Percentiles rank a stretch among this genome's conserved stretches.
These are phyloP conservation scores for Colletotrichum incanum DNA, from an alignment of 2,329 filamentous ascomycete species.

Conservation along the genomic window DNA sequence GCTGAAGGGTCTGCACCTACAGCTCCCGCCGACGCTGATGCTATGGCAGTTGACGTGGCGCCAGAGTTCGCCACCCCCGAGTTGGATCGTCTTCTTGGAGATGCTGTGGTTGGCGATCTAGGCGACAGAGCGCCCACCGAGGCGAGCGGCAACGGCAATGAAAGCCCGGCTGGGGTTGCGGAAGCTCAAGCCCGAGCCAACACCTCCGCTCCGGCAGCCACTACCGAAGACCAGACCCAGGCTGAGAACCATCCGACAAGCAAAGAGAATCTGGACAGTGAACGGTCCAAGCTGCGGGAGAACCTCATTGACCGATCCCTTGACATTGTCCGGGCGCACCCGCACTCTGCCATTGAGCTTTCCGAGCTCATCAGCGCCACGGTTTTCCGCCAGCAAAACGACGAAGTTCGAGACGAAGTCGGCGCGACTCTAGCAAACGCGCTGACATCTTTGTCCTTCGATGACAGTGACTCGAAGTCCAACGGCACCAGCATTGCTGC, in stretches of 20 bases:
- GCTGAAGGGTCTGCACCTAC: constrained; percentile 44
- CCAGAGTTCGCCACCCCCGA: constrained; percentile 46
- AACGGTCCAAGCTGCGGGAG: constrained; percentile 79
- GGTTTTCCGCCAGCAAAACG: constrained; percentile 70
- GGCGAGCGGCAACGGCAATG: constrained; percentile 46
- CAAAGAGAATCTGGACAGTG: constrained; percentile 84
- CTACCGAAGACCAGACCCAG: constrained; percentile 47
- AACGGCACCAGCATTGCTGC: constrained; percentile 79
- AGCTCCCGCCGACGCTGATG: constrained; percentile 44
- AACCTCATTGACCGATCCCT: constrained; percentile 91
- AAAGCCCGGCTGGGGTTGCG: constrained; percentile 13
- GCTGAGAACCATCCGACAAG: constrained; percentile 59
- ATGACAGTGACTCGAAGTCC: constrained; percentile 77
- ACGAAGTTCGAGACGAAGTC: constrained; percentile 78
- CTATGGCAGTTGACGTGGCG: constrained; percentile 53
- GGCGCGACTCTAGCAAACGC: constrained; percentile 88
- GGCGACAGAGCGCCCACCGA: constrained; percentile 47
- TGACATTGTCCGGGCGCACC: constrained; percentile 90
- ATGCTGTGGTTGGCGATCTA: constrained; percentile 46
- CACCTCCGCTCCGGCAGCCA: constrained; percentile 45
- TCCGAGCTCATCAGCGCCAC: constrained; percentile 87
- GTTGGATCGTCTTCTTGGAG: constrained; percentile 47
- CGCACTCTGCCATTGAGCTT: constrained; percentile 91
- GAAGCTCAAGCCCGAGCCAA: constrained; percentile 24
- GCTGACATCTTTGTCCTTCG: constrained; percentile 77